These are phyloP conservation scores for Mycotypha africana DNA, from an alignment of 371 early-diverging fungal species.

Conservation along the genomic window DNA sequence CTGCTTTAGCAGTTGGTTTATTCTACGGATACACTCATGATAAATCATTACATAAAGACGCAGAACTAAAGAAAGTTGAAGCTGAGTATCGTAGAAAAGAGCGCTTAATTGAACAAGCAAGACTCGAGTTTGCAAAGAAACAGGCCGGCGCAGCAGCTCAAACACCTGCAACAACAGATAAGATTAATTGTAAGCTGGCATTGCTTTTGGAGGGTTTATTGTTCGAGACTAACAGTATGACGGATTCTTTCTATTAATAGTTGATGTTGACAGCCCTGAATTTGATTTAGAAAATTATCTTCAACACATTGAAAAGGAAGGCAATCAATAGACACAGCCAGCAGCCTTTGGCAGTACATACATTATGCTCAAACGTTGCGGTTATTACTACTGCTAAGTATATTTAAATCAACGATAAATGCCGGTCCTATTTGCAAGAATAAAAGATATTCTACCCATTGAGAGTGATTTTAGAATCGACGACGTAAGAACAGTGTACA, in stretches of 20 bases:
- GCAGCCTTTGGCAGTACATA: too few relatives aligned
- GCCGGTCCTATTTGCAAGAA: too few relatives aligned
- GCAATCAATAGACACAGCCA: conserved; percentile 10
- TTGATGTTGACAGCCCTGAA: conserved; percentile 58
- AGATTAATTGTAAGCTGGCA: conserved; percentile 8
- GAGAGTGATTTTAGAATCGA: too few relatives aligned
- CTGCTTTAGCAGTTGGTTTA: conserved; percentile 65
- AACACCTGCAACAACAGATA: conserved; percentile 17
- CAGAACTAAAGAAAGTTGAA: conserved; percentile 49
- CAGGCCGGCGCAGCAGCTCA: conserved; percentile 14
- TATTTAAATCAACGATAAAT: too few relatives aligned
- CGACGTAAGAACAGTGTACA: too few relatives aligned
- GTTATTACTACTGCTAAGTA: too few relatives aligned
- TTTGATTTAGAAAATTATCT: conserved; percentile 63
- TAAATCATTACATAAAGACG: conserved; percentile 56
- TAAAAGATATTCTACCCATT: too few relatives aligned
- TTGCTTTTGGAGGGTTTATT: too few relatives aligned
- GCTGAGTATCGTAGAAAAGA: conserved; percentile 63
- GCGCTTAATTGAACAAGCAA: conserved; percentile 66
- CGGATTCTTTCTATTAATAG: conserved; percentile 8
- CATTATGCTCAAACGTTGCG: too few relatives aligned
- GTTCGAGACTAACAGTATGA: too few relatives aligned
- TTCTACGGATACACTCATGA: conserved; percentile 71
- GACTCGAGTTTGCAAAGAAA: conserved; percentile 64
- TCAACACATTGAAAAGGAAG: conserved; percentile 38